phyloP scores from a whole-genome alignment of 2,329 filamentous ascomycete species.

The Fusarium sp. region DNA sequence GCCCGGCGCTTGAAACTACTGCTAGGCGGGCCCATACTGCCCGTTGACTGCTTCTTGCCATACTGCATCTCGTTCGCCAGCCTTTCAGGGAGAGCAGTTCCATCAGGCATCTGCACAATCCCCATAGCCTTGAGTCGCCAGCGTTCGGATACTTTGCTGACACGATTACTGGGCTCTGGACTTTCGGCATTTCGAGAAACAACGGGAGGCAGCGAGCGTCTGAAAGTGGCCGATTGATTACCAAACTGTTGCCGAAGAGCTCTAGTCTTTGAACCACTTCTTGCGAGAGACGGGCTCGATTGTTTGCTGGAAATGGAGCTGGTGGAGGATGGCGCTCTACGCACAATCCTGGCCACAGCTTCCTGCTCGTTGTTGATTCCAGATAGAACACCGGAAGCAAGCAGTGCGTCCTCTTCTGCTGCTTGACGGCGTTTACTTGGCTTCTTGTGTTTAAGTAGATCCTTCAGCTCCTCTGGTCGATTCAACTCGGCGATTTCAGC shows the following conservation, averaged over 20 bases:
- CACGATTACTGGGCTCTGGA: constrained; percentile 41
- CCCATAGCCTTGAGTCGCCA: constrained; percentile 63
- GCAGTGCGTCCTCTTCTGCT: constrained; percentile 52
- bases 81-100: constrained; percentile 63
- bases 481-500: constrained; percentile 45
- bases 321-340: constrained; percentile 39
- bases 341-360: constrained; percentile 50
- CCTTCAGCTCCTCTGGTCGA: constrained; percentile 49
- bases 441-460: constrained; percentile 48
- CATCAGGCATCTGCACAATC: constrained; percentile 63
- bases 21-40: constrained; percentile 46
- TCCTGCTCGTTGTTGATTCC: constrained; percentile 54
- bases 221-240: constrained; percentile 47
- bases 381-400: constrained; percentile 55
- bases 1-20: constrained; percentile 36
- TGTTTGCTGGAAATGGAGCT: constrained; percentile 35
- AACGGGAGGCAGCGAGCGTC: constrained; percentile 53
- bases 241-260: constrained; percentile 51
- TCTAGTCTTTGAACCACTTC: constrained; percentile 50
- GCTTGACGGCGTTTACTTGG: constrained; percentile 46
- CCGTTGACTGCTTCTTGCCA: constrained; percentile 53
- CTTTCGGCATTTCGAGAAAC: constrained; percentile 43
- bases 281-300: constrained; percentile 35
- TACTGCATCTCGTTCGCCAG: constrained; percentile 59
- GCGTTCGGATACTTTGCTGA: constrained; percentile 55